Base-by-base conservation (phyloP, 805 yeast genomes). In the Lipomyces lipofer region DNA sequence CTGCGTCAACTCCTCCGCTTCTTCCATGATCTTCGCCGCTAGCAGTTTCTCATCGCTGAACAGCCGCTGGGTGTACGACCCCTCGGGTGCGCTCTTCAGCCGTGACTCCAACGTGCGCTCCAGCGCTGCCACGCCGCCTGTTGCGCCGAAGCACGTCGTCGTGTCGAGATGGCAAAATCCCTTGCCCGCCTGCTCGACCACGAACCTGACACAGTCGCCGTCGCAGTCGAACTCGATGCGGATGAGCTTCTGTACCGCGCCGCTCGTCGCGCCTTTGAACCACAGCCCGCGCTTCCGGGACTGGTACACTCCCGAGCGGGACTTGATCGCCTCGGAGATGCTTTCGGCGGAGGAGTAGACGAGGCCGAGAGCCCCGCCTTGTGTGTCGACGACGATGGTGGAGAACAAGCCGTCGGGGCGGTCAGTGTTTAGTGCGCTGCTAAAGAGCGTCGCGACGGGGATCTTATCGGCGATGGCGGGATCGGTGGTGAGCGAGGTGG, bases 231-330 rank as follows among this genome's bases (percentile, higher is more conserved):
- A 71, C 50, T 82, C 85, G 53, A 94, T 69, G 42, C 77, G 72
- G 22, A 86, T 62, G 45, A 94, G 76, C 62, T 77, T 77, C 73
- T 94, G 99, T 1, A 95, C 88, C 49, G 96, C 95, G 19, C 99
- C 99, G n/a, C 96, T 86, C 1, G 97, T 88, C 52, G 86, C 85
- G 28, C 99, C 99, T 71, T 94, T 94, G 70, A 84, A 86, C 99
- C 99, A 94, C 55, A 94, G 78, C 42, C 95, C 98, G 58, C 88
- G 83, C 52, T 78, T 75, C 65, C 99, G 84, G 7, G 97, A 88
- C 71, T 86, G 97, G 72, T 94, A 94, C 1, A 94, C 96, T 54
- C 99, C 99, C 8, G 88, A 82, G 47, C 81, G 79, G 21, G 88
- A 85, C 56, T 81, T 81, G 63, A 94, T 80, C 10, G 98, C 94